Evolutionary conservation across 208 protist genomes (phyloP).

Genomic region (Trypanosoma boissoni): DNA sequence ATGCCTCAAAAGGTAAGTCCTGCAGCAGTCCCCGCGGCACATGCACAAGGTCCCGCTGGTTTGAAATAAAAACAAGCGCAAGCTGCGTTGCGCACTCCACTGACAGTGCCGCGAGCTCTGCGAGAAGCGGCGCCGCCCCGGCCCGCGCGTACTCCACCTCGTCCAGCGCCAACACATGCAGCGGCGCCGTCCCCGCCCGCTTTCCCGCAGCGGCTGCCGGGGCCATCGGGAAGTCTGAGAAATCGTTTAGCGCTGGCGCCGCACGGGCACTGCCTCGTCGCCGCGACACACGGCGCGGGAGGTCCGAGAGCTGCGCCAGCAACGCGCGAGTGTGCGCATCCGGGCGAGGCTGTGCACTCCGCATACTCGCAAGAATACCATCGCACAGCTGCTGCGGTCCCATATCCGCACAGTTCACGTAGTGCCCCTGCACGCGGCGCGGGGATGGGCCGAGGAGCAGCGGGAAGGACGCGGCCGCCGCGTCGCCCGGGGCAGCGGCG

Average conservation of each 20-base stretch:
- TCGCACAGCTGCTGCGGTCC: constrained; percentile 39
- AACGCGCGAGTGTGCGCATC: constrained; percentile 34
- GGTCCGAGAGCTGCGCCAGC: constrained; percentile 21
- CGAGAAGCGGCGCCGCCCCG: constrained; percentile 33
- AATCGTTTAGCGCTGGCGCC: background rate
- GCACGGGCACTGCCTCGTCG: background rate
- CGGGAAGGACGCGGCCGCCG: background rate
- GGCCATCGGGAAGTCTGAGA: no score
- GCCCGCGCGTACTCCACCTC: constrained; percentile 75
- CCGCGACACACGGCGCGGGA: constrained; percentile 19
- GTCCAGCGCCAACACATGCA: constrained; percentile 75
- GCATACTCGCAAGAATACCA: constrained; percentile 41
- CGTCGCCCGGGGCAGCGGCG: background rate
- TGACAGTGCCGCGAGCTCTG: constrained; percentile 44
- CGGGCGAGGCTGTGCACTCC: constrained; percentile 28
- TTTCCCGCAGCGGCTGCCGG: background rate
- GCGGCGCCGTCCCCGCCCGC: constrained; percentile 5
- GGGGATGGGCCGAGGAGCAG: background rate
- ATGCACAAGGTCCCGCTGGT: constrained; percentile 72
- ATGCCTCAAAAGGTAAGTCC: constrained; percentile 64
- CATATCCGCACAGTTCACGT: constrained; percentile 81
- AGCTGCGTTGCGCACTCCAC: constrained; percentile 42
- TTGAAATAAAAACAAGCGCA: constrained; percentile 77
- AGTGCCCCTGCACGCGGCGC: constrained; percentile 57
- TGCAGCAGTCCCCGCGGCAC: constrained; percentile 62